Percentiles rank a stretch among this genome's conserved stretches.
These are phyloP conservation scores for Yamadazyma dushanensis DNA, from an alignment of 1,139 yeast species.

Conservation along the genomic window DNA sequence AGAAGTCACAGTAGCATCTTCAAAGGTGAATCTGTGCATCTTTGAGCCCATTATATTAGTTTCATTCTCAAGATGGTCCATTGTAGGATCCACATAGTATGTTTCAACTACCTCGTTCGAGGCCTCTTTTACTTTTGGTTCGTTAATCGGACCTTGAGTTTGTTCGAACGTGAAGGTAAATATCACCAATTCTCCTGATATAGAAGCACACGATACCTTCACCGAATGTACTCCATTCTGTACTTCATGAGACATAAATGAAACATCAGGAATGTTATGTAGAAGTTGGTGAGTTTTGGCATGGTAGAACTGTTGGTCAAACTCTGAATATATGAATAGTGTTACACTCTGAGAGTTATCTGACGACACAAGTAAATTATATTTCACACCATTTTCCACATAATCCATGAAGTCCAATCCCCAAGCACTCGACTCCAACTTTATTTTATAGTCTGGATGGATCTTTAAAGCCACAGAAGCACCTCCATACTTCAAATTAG, in stretches of 20 bases:
- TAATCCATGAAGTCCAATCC: constrained; percentile 50
- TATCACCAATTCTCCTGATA: constrained; percentile 48
- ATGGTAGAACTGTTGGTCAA: constrained; percentile 30
- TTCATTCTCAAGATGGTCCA: constrained; percentile 24
- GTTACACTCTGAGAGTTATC: constrained; percentile 57
- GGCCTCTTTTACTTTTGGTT: too few relatives aligned
- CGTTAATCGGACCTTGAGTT: constrained; percentile 29
- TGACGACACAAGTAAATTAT: constrained; percentile 47
- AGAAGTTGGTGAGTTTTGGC: constrained; percentile 42
- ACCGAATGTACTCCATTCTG: constrained; percentile 18
- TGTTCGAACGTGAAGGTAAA: constrained; percentile 35
- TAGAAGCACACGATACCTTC: constrained; percentile 42
- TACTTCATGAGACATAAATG: constrained; percentile 32
- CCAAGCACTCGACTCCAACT: constrained; percentile 58
- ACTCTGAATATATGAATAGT: constrained; percentile 34
- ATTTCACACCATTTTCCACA: neutral
- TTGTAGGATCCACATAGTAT: constrained; percentile 31
- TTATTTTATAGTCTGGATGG: constrained; percentile 38
- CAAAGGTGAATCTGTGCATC: constrained; percentile 26
- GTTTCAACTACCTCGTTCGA: too few relatives aligned
- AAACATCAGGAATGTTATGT: constrained; percentile 63
- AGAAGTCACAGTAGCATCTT: constrained; percentile 24
- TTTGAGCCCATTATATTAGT: constrained; percentile 8
- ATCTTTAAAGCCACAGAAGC: constrained; percentile 7
- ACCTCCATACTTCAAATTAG: constrained; percentile 2